Conservation (phyloP, 805 yeast species). For the Myxozyma melibiosi region DNA sequence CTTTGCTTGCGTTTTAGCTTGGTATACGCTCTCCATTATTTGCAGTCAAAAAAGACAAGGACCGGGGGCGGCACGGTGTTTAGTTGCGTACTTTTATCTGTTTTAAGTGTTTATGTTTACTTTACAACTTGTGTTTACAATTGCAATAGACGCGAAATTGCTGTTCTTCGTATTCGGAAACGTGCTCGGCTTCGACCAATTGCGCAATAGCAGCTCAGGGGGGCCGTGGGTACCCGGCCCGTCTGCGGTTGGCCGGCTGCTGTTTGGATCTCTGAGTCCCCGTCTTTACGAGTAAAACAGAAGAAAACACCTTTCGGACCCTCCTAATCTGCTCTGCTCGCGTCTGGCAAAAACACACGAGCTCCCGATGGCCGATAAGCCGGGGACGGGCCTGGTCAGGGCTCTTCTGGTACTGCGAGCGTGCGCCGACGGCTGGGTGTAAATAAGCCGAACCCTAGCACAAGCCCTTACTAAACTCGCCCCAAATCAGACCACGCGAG, state of each 20-base stretch:
- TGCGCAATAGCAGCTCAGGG: constrained; percentile 6
- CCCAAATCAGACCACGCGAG: background rate
- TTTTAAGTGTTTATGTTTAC: background rate
- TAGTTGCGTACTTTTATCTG: too few species aligned
- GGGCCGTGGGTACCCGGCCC: background rate
- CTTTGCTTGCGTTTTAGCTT: background rate
- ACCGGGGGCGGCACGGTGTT: too few species aligned
- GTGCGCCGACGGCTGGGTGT: background rate
- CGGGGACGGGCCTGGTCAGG: too few species aligned
- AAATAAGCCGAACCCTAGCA: background rate
- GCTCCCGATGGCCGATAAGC: too few species aligned
- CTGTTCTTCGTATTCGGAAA: background rate
- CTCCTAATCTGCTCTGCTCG: too few species aligned
- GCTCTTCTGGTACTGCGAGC: too few species aligned
- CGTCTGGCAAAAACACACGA: too few species aligned
- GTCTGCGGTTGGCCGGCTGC: background rate
- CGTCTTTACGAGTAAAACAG: too few species aligned
- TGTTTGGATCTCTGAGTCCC: too few species aligned
- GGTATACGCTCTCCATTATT: background rate
- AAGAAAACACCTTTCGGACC: too few species aligned
- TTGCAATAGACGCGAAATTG: too few species aligned
- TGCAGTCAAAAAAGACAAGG: too few species aligned
- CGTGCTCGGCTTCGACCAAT: constrained; percentile 1
- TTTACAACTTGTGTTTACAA: background rate
- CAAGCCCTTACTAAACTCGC: background rate